These are phyloP conservation scores for Colletotrichum lupini DNA, from an alignment of 2,329 filamentous ascomycete species.

Conservation along the genomic window DNA sequence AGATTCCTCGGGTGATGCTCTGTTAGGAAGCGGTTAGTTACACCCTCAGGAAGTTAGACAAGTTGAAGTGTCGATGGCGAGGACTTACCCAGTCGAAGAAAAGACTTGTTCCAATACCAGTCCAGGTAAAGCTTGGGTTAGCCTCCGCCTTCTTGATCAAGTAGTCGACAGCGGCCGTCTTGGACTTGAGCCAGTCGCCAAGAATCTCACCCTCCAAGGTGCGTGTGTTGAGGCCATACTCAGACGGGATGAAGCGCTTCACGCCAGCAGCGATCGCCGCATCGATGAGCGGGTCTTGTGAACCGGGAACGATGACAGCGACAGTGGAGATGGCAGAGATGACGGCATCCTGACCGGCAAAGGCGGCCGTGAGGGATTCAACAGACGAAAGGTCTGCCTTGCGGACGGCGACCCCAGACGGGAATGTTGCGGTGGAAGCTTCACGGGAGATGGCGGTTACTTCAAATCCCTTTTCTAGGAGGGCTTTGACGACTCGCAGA, in stretches of 20 bases:
- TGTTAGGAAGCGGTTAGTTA: background rate
- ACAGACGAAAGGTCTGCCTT: conserved; percentile 22
- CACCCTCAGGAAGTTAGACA: fast-evolving
- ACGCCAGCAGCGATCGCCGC: conserved; percentile 64
- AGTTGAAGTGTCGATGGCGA: background rate
- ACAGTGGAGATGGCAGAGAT: conserved; percentile 56
- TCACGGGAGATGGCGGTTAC: conserved; percentile 26
- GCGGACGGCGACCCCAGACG: conserved; percentile 11
- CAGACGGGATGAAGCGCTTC: conserved; percentile 64
- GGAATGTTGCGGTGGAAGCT: conserved; percentile 22
- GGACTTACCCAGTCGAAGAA: conserved; percentile 70
- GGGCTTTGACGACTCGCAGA: conserved; percentile 14
- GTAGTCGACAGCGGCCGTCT: conserved; percentile 35
- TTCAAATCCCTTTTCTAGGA: conserved; percentile 11
- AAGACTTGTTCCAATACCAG: conserved; percentile 65
- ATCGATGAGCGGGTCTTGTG: conserved; percentile 61
- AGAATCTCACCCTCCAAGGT: conserved; percentile 39
- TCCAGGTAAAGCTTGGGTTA: conserved; percentile 64
- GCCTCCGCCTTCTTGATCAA: conserved; percentile 29
- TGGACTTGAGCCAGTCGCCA: conserved; percentile 31
- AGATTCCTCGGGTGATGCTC: conserved; percentile 31
- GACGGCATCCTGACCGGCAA: conserved; percentile 36
- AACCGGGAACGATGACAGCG: conserved; percentile 45
- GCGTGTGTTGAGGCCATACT: conserved; percentile 53
- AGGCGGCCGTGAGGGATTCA: conserved; percentile 26